phyloP scores from a whole-genome alignment of 2,329 filamentous ascomycete genomes.

The Biscogniauxia marginata region DNA sequence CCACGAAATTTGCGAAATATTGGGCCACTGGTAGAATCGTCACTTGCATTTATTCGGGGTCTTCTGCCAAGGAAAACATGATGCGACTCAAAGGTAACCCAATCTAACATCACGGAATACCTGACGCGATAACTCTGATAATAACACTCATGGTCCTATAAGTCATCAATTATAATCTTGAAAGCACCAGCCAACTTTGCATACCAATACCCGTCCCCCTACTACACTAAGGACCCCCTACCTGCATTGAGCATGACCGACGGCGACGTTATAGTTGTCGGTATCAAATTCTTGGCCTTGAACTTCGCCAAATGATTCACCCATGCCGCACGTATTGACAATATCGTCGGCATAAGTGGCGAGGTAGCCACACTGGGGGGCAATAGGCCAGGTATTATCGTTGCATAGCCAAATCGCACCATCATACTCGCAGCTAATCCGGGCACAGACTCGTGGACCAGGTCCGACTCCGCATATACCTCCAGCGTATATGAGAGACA shows the following conservation, averaged over 20 bases:
- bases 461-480: neutral
- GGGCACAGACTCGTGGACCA: neutral
- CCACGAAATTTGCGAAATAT: neutral
- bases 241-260: neutral
- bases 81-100: neutral
- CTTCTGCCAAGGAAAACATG: neutral
- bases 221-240: neutral
- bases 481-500: neutral
- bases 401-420: neutral
- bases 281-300: neutral
- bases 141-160: no score
- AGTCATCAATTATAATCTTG: no score
- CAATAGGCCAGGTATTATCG: neutral
- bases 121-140: neutral
- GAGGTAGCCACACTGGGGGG: neutral
- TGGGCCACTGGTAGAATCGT: neutral
- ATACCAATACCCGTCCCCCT: neutral
- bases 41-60: neutral
- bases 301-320: neutral
- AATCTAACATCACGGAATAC: no score
- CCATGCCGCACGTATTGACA: neutral
- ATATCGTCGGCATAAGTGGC: neutral
- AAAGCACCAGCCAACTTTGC: no score
- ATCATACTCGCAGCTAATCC: neutral
- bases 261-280: neutral